Evolutionary conservation across 2,329 filamentous ascomycete species (phyloP).

Genomic region (Epicoccum nigrum): DNA sequence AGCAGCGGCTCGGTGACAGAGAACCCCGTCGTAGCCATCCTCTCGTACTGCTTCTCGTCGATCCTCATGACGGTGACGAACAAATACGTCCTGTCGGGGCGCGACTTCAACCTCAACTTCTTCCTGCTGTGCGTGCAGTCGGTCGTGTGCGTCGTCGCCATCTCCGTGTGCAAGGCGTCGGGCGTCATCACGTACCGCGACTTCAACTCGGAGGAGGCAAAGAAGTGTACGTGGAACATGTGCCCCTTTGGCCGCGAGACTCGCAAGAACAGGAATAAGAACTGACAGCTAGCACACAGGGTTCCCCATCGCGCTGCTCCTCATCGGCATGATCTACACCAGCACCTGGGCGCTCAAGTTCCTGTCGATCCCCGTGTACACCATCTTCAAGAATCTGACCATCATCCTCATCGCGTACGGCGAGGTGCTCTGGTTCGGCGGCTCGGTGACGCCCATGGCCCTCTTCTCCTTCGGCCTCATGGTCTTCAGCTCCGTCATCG

Average conservation of each 20-base stretch:
- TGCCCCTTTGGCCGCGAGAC: not conserved
- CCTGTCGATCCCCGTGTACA: constrained; percentile 97
- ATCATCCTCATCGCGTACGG: constrained; percentile 99
- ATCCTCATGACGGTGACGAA: constrained; percentile 99
- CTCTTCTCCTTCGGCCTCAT: constrained; percentile 95
- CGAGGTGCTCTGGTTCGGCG: constrained; percentile 97
- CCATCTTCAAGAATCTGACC: constrained; percentile 99
- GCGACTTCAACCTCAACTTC: constrained; percentile 94
- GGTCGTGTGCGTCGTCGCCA: constrained; percentile 84
- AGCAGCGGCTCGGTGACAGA: constrained; percentile 62
- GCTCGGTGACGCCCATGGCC: constrained; percentile 83
- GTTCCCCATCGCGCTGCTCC: constrained; percentile 94
- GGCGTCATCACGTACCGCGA: constrained; percentile 82
- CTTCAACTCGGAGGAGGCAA: constrained; percentile 89
- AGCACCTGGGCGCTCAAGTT: constrained; percentile 94
- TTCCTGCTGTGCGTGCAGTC: constrained; percentile 91
- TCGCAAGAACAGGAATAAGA: too few species aligned
- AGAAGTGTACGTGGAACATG: constrained; percentile 72
- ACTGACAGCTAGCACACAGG: constrained; percentile 57
- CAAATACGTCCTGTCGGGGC: constrained; percentile 94
- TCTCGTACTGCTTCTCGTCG: constrained; percentile 92
- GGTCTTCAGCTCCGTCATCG: constrained; percentile 92
- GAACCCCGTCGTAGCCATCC: constrained; percentile 78
- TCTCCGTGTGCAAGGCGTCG: constrained; percentile 78
- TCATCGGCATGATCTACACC: constrained; percentile 99